phyloP scores from a whole-genome alignment of 2,329 filamentous ascomycete genomes.

The Botrytis byssoidea region DNA sequence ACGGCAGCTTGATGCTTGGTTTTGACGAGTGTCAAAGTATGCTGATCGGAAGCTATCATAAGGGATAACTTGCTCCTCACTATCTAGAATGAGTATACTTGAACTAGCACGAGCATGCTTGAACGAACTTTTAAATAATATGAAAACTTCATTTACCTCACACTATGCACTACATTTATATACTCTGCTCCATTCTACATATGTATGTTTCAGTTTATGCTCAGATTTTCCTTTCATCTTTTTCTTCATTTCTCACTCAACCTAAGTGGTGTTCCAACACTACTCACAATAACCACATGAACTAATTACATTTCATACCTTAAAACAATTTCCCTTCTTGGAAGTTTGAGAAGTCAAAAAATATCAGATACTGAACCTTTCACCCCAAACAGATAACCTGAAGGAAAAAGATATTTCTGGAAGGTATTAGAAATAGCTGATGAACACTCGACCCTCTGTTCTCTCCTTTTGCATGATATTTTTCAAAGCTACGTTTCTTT shows the following conservation, averaged over 20 bases:
- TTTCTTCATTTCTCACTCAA: not conserved
- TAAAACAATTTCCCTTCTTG: not conserved
- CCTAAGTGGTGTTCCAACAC: too few species aligned
- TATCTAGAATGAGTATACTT: not conserved
- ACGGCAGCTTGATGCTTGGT: too few species aligned
- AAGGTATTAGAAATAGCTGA: not conserved
- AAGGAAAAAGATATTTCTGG: not conserved
- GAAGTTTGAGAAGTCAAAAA: not conserved
- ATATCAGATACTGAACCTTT: not conserved
- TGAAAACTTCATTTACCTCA: not conserved
- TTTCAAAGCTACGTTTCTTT: not conserved
- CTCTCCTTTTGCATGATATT: not conserved
- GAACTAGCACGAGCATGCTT: not conserved
- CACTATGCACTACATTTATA: not conserved
- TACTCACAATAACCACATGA: accelerated
- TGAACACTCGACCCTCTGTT: not conserved
- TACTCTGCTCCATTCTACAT: accelerated
- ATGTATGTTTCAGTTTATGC: not conserved
- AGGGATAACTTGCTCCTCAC: too few species aligned
- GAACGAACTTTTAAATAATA: not conserved
- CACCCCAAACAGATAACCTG: not conserved
- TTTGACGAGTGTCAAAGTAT: too few species aligned
- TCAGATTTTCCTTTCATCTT: not conserved
- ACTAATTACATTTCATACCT: accelerated
- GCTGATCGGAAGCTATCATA: too few species aligned